Evolutionary conservation across 495 filamentous ascomycete genomes (phyloP), one percentile per base, ranked within the genome.

Genomic region (Articulospora tetracladia): DNA sequence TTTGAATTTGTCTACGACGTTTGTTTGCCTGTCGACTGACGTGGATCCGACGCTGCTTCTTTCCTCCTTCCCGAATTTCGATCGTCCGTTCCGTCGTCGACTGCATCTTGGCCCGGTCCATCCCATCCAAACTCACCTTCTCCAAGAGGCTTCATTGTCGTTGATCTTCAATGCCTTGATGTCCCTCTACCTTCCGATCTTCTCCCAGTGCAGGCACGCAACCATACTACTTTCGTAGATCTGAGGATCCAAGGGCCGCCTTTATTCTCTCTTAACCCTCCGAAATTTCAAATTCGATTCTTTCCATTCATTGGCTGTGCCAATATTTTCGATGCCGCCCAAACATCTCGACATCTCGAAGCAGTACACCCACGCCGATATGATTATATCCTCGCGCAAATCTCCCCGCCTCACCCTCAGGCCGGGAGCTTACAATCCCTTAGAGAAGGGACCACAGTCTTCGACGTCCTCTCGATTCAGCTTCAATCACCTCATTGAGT

Each of bases 401-500:
- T 63, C 66, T n/a, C 66, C 66, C 4, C 24, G 66, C 22, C 34
- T 66, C 10, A 62, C 23, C 30, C 53, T 66, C 20, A 58, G 64
- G 10, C 11, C 55, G 22, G 61, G 52, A 7, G 36, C 44, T 19
- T 64, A 68, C 30, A 61, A 60, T 24, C 34, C 28, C n/a, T 41
- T 36, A 15, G 61, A 64, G 23, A 55, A 52, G 27, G 76, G 70
- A 12, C 79, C 79, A 2, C 57, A 76, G 19, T 83, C 79, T 3
- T 74, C 80, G 6, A 82, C 80, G 0, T 83, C 83, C 0, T 82
- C 80, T 20, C 77, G 83, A 23, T 82, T 83, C 63, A 83, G 71
- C 66, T 82, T 86, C 68, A 81, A 83, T 64, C 83, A 85, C 61
- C 73, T 87, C n/a, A 76, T 87, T 64, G 74, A 75, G 17, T 83